Base-by-base conservation (phyloP, 805 yeast genomes). In the Myxozyma sirexii region DNA sequence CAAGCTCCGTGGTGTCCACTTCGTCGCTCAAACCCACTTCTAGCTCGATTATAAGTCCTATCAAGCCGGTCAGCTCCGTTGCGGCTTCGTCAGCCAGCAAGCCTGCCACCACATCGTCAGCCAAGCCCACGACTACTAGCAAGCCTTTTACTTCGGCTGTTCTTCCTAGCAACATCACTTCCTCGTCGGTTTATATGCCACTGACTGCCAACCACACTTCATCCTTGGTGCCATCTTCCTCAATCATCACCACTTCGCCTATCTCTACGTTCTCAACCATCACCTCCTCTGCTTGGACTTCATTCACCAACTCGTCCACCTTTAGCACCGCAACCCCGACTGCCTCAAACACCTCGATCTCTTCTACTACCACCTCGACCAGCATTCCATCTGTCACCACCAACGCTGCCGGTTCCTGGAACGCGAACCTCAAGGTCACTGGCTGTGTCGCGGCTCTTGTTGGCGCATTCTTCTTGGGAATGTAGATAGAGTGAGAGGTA, bases 331-430 rank as follows among this genome's bases (percentile, higher is more conserved):
- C 52, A 21, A 23, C 23, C 27, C 2, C 39, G 12, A 21, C 38
- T 38, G 31, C 33, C 35, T 39, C 58, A 17, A 21, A 13, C 42
- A 27, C 47, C 23, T 26, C 54, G 24, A 17, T 26, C n/a, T 19
- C 43, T 26, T 17, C 38, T 10, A 38, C 39, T 13, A n/a, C 53
- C 1, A 17, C 38, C 35, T 44, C 47, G 21, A 21, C 45, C 8
- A 10, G 45, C 45, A 41, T 44, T 27, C 7, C 47, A 2, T 5
- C 33, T 7, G 54, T 27, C 15, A 26, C 54, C 35, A 26, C 54
- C 24, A 49, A 49, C 45, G 54, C 45, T 8, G 54, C 54, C 17
- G 37, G 17, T 15, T 37, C 45, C 5, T 17, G 26, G 38, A 26
- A 19, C 17, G 44, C 37, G 21, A 39, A 38, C 42, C 10, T 39